These are phyloP conservation scores for Myriosclerotinia scirpicola DNA, from an alignment of 2,329 filamentous ascomycete species.

Conservation along the genomic window DNA sequence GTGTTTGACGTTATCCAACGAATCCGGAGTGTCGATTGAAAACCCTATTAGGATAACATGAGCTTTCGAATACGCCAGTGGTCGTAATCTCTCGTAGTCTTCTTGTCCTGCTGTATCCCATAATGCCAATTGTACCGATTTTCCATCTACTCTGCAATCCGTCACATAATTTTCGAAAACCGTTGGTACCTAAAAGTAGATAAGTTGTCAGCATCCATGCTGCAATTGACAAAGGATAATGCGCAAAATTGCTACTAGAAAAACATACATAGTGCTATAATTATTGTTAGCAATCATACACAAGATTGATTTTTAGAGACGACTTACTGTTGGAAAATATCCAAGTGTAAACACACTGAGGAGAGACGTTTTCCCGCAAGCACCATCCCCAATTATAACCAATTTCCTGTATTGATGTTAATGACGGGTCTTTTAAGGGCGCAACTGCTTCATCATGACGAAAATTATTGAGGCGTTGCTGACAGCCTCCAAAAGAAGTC, in stretches of 20 bases:
- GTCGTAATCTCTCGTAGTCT: conserved; percentile 94
- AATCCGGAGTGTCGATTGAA: conserved; percentile 91
- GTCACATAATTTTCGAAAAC: conserved; percentile 99
- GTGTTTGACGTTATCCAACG: conserved; percentile 95
- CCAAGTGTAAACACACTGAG: conserved; percentile 96
- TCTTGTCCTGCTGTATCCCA: conserved; percentile 99
- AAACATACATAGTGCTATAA: conserved; percentile 51
- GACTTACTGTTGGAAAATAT: conserved; percentile 92
- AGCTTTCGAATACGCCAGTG: conserved; percentile 93
- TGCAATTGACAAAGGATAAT: conserved; percentile 10
- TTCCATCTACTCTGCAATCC: conserved; percentile 96
- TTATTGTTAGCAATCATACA: conserved; percentile 35
- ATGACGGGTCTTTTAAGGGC: background rate
- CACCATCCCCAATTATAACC: conserved; percentile 95
- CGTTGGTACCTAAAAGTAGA: conserved; percentile 70
- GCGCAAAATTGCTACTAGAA: background rate
- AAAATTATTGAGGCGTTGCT: conserved; percentile 13
- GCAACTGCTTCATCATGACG: background rate
- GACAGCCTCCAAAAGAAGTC: conserved; percentile 9
- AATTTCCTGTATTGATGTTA: conserved; percentile 66
- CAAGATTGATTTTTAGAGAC: conserved; percentile 24
- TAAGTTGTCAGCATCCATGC: conserved; percentile 47
- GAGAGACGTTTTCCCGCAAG: conserved; percentile 96
- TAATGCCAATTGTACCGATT: conserved; percentile 94
- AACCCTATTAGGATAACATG: conserved; percentile 97